Evolutionary conservation across 441 rosid species (phyloP).

Genomic region (Populus hybrid): DNA sequence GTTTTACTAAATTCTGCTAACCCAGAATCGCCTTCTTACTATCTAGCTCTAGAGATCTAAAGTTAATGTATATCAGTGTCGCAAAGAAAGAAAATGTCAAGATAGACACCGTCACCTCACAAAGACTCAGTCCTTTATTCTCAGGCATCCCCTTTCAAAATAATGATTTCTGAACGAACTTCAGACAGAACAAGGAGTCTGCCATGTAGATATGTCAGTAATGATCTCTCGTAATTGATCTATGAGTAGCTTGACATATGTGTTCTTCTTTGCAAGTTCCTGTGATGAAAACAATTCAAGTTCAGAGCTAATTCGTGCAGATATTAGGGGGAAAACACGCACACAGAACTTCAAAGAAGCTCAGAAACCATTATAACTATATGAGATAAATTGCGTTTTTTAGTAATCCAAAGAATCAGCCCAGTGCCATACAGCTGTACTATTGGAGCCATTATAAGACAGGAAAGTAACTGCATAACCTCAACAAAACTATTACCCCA

Average conservation of each 20-base stretch:
- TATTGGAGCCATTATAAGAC: neutral
- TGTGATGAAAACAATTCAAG: conserved; percentile 23
- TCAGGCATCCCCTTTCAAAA: neutral
- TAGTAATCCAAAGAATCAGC: no score
- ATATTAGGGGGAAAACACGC: neutral
- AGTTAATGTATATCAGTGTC: neutral
- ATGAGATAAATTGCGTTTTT: neutral
- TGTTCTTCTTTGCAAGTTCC: conserved; percentile 82
- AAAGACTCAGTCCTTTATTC: conserved; percentile 1
- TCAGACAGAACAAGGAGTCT: conserved; percentile 79
- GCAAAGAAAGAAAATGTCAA: neutral
- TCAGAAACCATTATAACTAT: neutral
- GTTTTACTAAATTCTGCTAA: neutral
- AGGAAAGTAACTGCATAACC: neutral
- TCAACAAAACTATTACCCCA: neutral
- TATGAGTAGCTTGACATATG: conserved; percentile 63
- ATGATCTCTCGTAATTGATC: conserved; percentile 76
- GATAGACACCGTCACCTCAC: conserved; percentile 17
- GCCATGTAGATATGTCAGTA: conserved; percentile 82
- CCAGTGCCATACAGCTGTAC: neutral
- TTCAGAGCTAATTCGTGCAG: conserved; percentile 6
- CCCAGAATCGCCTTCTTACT: neutral
- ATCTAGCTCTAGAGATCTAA: neutral
- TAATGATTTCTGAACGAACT: neutral
- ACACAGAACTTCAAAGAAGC: neutral